Base-by-base conservation (phyloP, 768 basidiomycete genomes). In the Auricularia heimuer region DNA sequence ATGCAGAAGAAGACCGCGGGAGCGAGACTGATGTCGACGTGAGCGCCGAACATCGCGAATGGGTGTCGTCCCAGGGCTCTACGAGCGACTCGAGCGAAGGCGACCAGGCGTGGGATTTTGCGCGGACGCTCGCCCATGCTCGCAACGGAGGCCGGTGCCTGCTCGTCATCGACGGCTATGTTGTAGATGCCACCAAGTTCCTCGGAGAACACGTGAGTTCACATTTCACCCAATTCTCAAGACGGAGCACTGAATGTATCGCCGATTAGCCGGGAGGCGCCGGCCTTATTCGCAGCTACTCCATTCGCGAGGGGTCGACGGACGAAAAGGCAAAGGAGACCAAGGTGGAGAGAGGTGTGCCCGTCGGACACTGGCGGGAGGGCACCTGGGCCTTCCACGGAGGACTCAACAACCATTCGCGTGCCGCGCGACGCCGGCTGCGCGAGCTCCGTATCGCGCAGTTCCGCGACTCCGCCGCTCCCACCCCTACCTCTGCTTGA, bases 321-420 rank as follows among this genome's bases (percentile, higher is more conserved):
- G 67, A 68, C 62, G 44, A 65, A 61, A 6, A 54, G 66, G 29
- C 62, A n/a, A 36, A 69, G 66, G 68, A 62, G 45, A 21, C 42
- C 37, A 8, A 54, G 34, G 29, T 39, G 14, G 18, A 63, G 21
- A 51, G 45, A 21, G 37, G 21, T 47, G 64, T 60, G 18, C 64
- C 60, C 12, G 66, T 12, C 3, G 61, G 33, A 39, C 63, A 65
- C 2, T 73, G 77, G 73, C 74, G 73, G 64, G 79, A 86, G 60
- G 85, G 86, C 0, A 80, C 80, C 4, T 82, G 82, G 79, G 86
- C 88, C 0, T 90, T 88, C 75, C 78, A 81, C 64, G 88, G 88
- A 16, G 88, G 88, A 14, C 75, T 89, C 69, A 92, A 90, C 70
- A 84, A 84, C 64, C 89, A 90, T 69, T 85, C 86, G 14, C 77